Evolutionary conservation across 176 grass and related monocot species (phyloP), one percentile per base, ranked within the genome.

Genomic region (Carex kokanica): DNA sequence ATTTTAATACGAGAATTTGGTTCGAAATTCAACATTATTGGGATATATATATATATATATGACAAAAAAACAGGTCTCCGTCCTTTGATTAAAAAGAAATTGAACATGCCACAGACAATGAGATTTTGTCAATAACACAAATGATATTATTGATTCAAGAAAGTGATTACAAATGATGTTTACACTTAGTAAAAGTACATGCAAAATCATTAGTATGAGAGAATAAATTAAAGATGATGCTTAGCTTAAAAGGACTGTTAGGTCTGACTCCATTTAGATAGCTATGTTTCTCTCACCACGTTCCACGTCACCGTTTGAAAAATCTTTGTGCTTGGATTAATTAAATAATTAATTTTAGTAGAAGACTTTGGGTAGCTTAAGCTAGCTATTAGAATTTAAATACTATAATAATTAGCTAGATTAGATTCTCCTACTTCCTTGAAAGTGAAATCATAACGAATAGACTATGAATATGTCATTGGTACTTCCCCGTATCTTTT

Each of bases 371-470:
- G 43, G 12, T 27, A 27, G 21, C 71, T 74, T 74, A 74, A 74
- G 71, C 10, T 74, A 52, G 41, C 71, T 52, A 53, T 53, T 23
- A 17, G 21, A 27, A 81, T 63, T 81, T 24, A 81, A 81, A 25
- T 59, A 45, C n/a, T 25, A 64, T 64, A 81, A n/a, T n/a, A n/a
- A 64, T 81, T 81, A 81, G 60, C 59, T 81, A 81, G 61, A 63
- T 20, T 65, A 81, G 79, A 81, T 81, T 81, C 79, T 81, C 60
- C 79, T 64, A 81, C 57, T 81, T 81, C 16, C 79, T 3, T 81
- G 79, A 81, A 81, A 81, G 79, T 81, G 79, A 81, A 45, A 81
- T 65, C 79, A 81, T 52, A 81, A 81, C 79, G 79, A 81, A 81
- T 81, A 25, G 20, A 61, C 34, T 81, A 65, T 27, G 20, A 61